Percentiles rank a stretch among this genome's conserved stretches.
These are phyloP conservation scores for Tirmania nivea DNA, from an alignment of 495 filamentous ascomycete species.

Conservation along the genomic window DNA sequence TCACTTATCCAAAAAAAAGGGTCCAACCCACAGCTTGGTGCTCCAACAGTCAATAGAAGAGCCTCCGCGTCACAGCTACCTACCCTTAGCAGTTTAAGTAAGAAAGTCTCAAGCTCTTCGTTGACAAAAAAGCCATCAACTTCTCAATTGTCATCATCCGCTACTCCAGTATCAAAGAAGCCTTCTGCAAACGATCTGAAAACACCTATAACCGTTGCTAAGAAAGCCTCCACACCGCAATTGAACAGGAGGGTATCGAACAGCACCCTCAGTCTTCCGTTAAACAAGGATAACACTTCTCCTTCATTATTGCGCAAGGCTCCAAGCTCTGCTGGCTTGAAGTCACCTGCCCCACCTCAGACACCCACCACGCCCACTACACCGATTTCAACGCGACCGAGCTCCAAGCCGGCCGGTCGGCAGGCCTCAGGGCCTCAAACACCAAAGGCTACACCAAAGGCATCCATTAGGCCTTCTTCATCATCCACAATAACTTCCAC, in stretches of 20 bases:
- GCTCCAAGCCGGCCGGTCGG: background rate
- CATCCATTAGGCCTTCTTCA: slow-evolving; percentile 13
- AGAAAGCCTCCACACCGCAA: background rate
- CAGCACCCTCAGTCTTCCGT: background rate
- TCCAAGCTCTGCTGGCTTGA: slow-evolving; percentile 2
- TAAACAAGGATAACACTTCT: background rate
- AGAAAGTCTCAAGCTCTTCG: background rate
- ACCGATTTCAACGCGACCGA: background rate
- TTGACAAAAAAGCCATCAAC: background rate
- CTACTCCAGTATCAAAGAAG: slow-evolving; percentile 10
- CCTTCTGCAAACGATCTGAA: slow-evolving; percentile 4
- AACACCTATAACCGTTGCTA: background rate
- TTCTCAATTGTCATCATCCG: slow-evolving; percentile 1
- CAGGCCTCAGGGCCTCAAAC: too few relatives aligned
- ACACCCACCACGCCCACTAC: slow-evolving; percentile 1
- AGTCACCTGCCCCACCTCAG: slow-evolving; percentile 7
- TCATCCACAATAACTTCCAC: slow-evolving; percentile 12
- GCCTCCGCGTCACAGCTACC: slow-evolving; percentile 12
- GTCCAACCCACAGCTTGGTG: slow-evolving; percentile 8
- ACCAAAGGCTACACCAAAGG: background rate
- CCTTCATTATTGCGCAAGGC: slow-evolving; percentile 3
- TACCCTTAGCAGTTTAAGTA: slow-evolving; percentile 1
- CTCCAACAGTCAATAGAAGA: slow-evolving; percentile 6
- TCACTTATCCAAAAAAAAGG: slow-evolving; percentile 9
- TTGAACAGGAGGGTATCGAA: background rate